Evolutionary conservation across 2,329 filamentous ascomycete genomes (phyloP).

Genomic region (Pestalotiopsis sp.): DNA sequence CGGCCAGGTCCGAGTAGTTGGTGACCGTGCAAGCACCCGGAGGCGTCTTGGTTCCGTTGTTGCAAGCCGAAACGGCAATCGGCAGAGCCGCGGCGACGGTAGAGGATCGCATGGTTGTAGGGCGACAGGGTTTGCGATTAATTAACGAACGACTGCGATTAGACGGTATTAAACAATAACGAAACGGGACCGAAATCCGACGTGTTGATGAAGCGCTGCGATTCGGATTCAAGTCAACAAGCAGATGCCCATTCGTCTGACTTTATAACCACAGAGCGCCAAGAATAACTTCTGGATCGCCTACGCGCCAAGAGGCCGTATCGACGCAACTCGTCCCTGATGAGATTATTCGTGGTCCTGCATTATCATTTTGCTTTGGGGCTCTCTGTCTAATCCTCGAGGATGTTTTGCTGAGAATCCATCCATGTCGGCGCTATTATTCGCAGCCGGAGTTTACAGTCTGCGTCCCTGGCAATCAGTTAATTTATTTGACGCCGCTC

Average conservation of each 20-base stretch:
- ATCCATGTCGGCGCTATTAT: conserved; percentile 4
- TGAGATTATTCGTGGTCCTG: background rate
- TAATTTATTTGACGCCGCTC: background rate
- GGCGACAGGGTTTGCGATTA: background rate
- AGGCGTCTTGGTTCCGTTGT: background rate
- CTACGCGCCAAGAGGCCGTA: background rate
- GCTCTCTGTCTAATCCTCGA: background rate
- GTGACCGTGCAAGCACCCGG: conserved; percentile 3
- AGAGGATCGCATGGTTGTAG: conserved; percentile 4
- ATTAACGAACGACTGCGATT: conserved; percentile 1
- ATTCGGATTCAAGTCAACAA: background rate
- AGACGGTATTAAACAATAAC: no score
- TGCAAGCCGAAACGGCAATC: background rate
- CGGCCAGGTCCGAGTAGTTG: conserved; percentile 12
- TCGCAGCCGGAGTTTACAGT: background rate
- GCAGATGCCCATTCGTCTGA: background rate
- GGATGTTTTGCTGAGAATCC: background rate
- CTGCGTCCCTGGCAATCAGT: background rate
- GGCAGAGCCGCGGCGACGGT: background rate
- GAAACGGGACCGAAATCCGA: background rate
- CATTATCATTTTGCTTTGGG: conserved; percentile 9
- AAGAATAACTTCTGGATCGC: background rate
- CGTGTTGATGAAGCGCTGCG: background rate
- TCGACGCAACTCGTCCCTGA: background rate
- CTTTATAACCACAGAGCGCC: conserved; percentile 6